Conservation (phyloP, 148 eudicot genomes). For the Camellia granthamiana region DNA sequence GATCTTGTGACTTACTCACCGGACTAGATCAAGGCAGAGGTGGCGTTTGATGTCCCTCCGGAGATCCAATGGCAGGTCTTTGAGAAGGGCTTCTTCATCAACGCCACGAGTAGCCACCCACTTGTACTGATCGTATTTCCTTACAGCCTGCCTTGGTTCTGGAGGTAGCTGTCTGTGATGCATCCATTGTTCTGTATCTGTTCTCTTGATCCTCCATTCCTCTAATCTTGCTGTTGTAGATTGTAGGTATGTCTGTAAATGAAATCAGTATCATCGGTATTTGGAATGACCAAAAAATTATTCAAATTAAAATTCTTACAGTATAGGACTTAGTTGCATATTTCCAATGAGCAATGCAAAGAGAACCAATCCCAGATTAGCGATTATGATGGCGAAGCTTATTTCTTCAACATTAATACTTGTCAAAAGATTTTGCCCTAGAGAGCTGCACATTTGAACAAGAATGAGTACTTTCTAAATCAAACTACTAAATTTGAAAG, state of each 20-base stretch:
- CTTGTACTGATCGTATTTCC: constrained; percentile 75
- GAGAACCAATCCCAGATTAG: constrained; percentile 70
- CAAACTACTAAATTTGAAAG: too few relatives aligned
- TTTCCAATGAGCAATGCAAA: constrained; percentile 85
- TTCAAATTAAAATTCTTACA: too few relatives aligned
- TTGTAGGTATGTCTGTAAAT: constrained; percentile 68
- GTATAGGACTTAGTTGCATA: constrained; percentile 62
- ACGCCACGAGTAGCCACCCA: constrained; percentile 85
- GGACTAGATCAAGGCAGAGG: constrained; percentile 78
- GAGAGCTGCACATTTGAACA: constrained; percentile 42
- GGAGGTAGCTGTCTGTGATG: constrained; percentile 79
- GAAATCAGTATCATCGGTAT: background rate
- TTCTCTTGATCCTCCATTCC: constrained; percentile 81
- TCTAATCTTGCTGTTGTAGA: constrained; percentile 71
- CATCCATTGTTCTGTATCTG: constrained; percentile 94
- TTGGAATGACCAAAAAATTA: too few relatives aligned
- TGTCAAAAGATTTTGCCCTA: constrained; percentile 62
- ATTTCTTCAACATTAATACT: constrained; percentile 70
- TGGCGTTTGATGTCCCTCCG: constrained; percentile 86
- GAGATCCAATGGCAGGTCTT: constrained; percentile 73
- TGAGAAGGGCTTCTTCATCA: constrained; percentile 67
- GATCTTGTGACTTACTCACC: constrained; percentile 49
- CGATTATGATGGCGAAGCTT: constrained; percentile 55
- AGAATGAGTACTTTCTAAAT: background rate
- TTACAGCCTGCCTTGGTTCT: constrained; percentile 52